phyloP scores from a whole-genome alignment of 805 yeast genomes.

The Ascoidea asiatica region DNA sequence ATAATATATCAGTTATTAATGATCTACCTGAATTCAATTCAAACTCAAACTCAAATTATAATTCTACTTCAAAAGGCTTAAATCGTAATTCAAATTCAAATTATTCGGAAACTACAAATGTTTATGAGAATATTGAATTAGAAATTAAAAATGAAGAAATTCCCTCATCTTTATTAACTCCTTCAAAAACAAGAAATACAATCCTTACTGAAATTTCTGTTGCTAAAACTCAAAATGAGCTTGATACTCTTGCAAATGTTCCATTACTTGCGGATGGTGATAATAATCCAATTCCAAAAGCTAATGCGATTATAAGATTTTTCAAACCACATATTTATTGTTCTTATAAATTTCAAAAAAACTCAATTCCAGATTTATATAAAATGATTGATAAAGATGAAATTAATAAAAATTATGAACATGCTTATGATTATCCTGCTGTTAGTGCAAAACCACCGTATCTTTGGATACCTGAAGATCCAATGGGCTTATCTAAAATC shows the following conservation, averaged over 20 bases:
- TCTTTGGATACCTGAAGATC: conserved; percentile 90
- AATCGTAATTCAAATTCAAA: neutral
- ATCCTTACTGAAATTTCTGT: neutral
- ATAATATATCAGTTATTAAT: neutral
- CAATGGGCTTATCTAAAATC: conserved; percentile 60
- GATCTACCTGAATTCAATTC: neutral
- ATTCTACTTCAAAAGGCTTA: too few species aligned
- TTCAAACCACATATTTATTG: conserved; percentile 42
- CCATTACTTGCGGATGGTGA: conserved; percentile 63
- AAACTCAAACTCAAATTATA: neutral
- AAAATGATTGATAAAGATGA: conserved; percentile 34
- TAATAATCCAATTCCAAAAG: conserved; percentile 17
- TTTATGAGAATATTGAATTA: neutral
- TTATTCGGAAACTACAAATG: neutral
- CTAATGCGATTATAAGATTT: conserved; percentile 28
- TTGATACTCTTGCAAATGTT: conserved; percentile 17
- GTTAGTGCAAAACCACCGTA: conserved; percentile 54
- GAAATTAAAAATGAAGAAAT: conserved; percentile 6
- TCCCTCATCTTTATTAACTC: neutral
- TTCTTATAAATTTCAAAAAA: conserved; percentile 33
- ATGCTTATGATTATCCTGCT: conserved; percentile 71
- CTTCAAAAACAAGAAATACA: neutral
- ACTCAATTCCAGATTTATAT: conserved; percentile 45
- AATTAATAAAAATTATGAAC: conserved; percentile 29
- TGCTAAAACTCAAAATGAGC: conserved; percentile 1